These are phyloP conservation scores for Oryza longistaminata DNA, from an alignment of 176 grass and related monocot species.

Conservation along the genomic window DNA sequence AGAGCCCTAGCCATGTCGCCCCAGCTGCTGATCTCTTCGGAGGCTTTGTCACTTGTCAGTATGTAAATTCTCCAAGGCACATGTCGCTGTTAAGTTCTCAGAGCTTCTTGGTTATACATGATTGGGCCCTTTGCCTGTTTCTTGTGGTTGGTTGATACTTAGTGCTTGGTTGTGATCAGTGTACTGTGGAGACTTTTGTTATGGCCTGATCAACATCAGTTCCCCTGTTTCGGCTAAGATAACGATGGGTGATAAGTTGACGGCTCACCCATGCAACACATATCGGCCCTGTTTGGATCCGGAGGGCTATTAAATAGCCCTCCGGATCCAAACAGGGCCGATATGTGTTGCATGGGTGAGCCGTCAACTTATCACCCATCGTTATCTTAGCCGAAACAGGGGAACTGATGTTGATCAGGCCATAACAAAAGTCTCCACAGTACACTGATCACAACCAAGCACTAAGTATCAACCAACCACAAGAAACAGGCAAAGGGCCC, in stretches of 20 bases:
- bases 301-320: too few relatives aligned
- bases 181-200: neutral
- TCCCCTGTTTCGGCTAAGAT: neutral
- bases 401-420: neutral
- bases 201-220: neutral
- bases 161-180: neutral
- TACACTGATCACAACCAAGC: neutral
- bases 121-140: neutral
- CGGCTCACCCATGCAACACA: neutral
- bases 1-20: constrained; percentile 36
- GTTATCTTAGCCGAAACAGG: neutral
- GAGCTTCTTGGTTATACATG: constrained; percentile 28
- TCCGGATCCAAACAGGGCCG: too few relatives aligned
- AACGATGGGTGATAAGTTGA: neutral
- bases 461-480: neutral
- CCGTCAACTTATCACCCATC: neutral
- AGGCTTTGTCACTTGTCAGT: constrained; percentile 23
- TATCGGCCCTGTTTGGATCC: too few relatives aligned
- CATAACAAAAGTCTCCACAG: neutral
- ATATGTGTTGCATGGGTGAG: neutral
- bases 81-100: neutral
- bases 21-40: constrained; percentile 1
- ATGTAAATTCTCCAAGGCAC: constrained; percentile 43
- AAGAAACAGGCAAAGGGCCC: neutral
- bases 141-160: neutral